Evolutionary conservation across 1,284 basidiomycete species (phyloP).

Genomic region (Puccinia horiana): DNA sequence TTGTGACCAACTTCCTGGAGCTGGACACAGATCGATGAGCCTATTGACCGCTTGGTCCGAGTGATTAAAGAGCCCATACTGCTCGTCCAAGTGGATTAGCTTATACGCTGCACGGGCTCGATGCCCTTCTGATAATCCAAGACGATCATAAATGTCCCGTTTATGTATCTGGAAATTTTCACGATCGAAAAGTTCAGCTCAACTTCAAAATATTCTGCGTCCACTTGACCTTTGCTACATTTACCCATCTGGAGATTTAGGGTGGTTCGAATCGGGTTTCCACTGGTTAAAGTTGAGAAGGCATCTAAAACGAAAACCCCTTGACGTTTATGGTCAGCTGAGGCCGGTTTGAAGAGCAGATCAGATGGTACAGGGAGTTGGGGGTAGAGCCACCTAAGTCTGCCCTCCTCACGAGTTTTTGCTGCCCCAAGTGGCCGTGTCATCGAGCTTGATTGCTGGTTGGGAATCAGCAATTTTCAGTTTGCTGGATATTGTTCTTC

Average conservation of each 20-base stretch:
- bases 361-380: conserved; percentile 40
- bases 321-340: neutral
- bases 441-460: neutral
- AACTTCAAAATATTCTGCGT: neutral
- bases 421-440: neutral
- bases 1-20: conserved; percentile 62
- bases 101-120: conserved; percentile 66
- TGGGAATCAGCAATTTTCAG: neutral
- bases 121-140: conserved; percentile 62
- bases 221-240: conserved; percentile 43
- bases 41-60: conserved; percentile 61
- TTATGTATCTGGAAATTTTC: conserved; percentile 58
- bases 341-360: conserved; percentile 38
- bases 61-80: conserved; percentile 59
- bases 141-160: conserved; percentile 64
- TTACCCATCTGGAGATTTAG: conserved; percentile 35
- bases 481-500: neutral
- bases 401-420: neutral
- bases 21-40: conserved; percentile 66
- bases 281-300: too few species aligned
- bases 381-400: neutral
- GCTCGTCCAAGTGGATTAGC: conserved; percentile 62
- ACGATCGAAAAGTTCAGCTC: neutral
- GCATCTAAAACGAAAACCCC: too few species aligned
- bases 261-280: too few species aligned